phyloP scores from a whole-genome alignment of 495 filamentous ascomycete species.

The Thermothielavioides terrestris region DNA sequence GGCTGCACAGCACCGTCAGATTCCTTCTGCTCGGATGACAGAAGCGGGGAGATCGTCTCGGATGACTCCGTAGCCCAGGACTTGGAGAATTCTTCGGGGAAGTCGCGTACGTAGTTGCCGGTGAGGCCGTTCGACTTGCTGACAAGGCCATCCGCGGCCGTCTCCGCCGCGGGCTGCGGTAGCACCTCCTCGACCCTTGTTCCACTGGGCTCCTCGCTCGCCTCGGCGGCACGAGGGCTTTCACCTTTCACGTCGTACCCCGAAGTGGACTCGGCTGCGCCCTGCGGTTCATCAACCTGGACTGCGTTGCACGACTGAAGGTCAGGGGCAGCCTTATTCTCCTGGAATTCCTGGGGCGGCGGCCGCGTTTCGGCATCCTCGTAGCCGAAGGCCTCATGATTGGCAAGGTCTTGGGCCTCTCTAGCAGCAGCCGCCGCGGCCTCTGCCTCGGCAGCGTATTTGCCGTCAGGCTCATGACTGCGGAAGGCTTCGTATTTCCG shows the following conservation, averaged over 20 bases:
- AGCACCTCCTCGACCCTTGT: slow-evolving; percentile 19
- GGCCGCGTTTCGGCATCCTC: slow-evolving; percentile 21
- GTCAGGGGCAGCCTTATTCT: background rate
- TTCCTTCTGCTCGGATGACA: slow-evolving; percentile 11
- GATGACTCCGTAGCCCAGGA: slow-evolving; percentile 24
- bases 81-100: slow-evolving; percentile 37
- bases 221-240: slow-evolving; percentile 17
- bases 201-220: too few relatives aligned
- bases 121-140: slow-evolving; percentile 18
- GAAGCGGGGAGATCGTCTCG: slow-evolving; percentile 5
- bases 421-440: slow-evolving; percentile 4
- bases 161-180: slow-evolving; percentile 10
- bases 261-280: slow-evolving; percentile 1
- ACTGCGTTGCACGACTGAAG: slow-evolving; percentile 24
- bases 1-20: slow-evolving; percentile 24
- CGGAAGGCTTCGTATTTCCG: slow-evolving; percentile 8
- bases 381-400: slow-evolving; percentile 25
- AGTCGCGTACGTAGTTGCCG: slow-evolving; percentile 39
- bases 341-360: background rate
- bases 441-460: slow-evolving; percentile 8
- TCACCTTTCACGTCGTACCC: background rate
- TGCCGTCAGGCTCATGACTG: slow-evolving; percentile 18
- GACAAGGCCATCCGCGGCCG: too few relatives aligned
- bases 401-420: slow-evolving; percentile 26
- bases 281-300: slow-evolving; percentile 1